Base-by-base conservation (phyloP, 2,329 filamentous ascomycete species). In the Nectriaceae sp. region DNA sequence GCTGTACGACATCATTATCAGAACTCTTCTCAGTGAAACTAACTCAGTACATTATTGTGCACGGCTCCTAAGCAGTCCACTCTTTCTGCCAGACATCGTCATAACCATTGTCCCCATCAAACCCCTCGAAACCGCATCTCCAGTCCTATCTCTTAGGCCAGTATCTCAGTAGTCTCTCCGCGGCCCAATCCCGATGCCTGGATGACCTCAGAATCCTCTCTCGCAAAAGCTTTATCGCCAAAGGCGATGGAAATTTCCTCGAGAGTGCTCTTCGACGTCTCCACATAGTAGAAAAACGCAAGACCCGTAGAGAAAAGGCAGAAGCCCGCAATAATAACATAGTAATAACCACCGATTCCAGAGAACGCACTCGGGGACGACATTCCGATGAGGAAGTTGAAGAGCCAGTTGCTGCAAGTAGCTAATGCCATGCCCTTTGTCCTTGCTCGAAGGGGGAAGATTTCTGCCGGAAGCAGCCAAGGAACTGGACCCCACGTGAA, bases 321-420 rank as follows among this genome's bases (percentile, higher is more conserved):
- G 46, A 73, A 73, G 2, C 67, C 66, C 4, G 68, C 71, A 44
- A 74, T 73, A 21, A 74, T 56, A 2, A 73, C 48, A 47, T 74
- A 74, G 48, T 69, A 73, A 53, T 72, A 73, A 3, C 70, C 70
- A n/a, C 65, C 60, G 16, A 74, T 73, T 0, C 69, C 67, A 3
- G 65, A 60, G 46, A 74, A 74, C 11, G 71, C 70, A 42, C 71
- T 69, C 0, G 72, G 70, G 0, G 71, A 70, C 4, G 70, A 68
- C 70, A 74, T 73, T 26, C 65, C 49, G 24, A 54, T 48, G 1
- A 31, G 33, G 39, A 55, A 55, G 44, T 70, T 69, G 53, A 66
- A 65, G 10, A 64, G 54, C 70, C 70, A 72, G 42, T 71, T 72
- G 35, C 60, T 65, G 10, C 60, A 67, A 1, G 69, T 72, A 10